These are phyloP conservation scores for Sphagnum magellanicum DNA, from an alignment of 228 moss, liverwort and hornwort species.

Conservation along the genomic window DNA sequence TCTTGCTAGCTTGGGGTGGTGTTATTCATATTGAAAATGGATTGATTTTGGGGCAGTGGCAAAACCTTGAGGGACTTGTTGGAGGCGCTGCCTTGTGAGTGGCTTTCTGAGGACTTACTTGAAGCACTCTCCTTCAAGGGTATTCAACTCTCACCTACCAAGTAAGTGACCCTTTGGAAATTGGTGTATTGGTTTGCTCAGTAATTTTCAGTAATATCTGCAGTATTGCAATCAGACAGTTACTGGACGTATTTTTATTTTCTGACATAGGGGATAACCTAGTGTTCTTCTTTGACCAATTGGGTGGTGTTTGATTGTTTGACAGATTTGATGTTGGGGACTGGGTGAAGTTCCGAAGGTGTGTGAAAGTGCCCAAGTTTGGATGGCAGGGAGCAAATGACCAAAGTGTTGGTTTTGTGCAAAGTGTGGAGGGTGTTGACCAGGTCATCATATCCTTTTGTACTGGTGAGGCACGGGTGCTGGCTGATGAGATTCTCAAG, in stretches of 20 bases:
- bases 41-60: constrained; percentile 15
- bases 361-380: constrained; percentile 22
- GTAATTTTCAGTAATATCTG: not conserved
- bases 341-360: constrained; percentile 36
- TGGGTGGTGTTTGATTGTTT: not conserved
- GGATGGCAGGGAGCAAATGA: constrained; percentile 40
- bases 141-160: constrained; percentile 32
- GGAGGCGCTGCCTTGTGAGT: constrained; percentile 42
- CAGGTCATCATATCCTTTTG: constrained; percentile 29
- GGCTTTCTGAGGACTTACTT: constrained; percentile 44
- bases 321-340: constrained; percentile 31
- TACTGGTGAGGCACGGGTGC: constrained; percentile 33
- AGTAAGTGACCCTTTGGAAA: constrained; percentile 9
- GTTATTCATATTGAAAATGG: not conserved
- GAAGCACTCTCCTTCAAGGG: constrained; percentile 38
- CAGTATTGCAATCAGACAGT: not conserved
- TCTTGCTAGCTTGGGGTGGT: no score
- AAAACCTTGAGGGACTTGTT: constrained; percentile 33
- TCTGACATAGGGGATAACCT: no score
- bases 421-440: constrained; percentile 20
- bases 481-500: constrained; percentile 29
- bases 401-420: constrained; percentile 38
- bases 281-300: not conserved
- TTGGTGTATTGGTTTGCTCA: not conserved
- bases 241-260: no score